Conservation (phyloP, 192 early-diverging fungal species). For the Ambispora gerdemannii region DNA sequence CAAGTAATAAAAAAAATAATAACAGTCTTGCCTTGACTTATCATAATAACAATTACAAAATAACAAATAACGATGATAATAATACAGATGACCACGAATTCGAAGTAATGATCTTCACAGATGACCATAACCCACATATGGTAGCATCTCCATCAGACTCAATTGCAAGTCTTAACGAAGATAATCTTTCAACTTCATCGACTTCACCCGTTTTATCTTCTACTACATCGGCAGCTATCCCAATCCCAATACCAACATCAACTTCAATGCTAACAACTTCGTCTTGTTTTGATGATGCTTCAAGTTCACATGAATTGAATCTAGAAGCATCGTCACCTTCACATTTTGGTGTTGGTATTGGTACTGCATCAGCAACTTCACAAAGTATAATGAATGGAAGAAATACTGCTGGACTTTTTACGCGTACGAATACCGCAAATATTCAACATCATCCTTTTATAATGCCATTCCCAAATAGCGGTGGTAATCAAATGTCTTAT, state of each 20-base stretch:
- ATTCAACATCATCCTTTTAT: background rate
- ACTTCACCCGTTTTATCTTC: slow-evolving; percentile 21
- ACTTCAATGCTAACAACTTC: background rate
- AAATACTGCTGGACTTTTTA: background rate
- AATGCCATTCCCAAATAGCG: background rate
- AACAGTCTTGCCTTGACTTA: too few relatives aligned
- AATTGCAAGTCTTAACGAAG: background rate
- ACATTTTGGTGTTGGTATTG: background rate
- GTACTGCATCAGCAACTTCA: background rate
- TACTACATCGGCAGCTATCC: slow-evolving; percentile 12
- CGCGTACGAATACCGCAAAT: background rate
- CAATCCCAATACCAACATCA: slow-evolving; percentile 8
- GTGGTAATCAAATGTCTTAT: background rate
- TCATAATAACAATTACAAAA: too few relatives aligned
- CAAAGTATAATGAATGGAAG: background rate
- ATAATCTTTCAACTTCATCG: slow-evolving; percentile 30
- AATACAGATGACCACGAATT: too few relatives aligned
- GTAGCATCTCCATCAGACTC: background rate
- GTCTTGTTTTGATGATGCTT: background rate
- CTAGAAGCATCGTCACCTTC: background rate
- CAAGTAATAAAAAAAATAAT: too few relatives aligned
- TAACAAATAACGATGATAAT: too few relatives aligned
- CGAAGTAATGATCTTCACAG: too few relatives aligned
- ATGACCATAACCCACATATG: background rate
- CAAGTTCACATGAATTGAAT: background rate